These are phyloP conservation scores for Fusarium avenaceum DNA, from an alignment of 2,329 filamentous ascomycete genomes.

Conservation along the genomic window DNA sequence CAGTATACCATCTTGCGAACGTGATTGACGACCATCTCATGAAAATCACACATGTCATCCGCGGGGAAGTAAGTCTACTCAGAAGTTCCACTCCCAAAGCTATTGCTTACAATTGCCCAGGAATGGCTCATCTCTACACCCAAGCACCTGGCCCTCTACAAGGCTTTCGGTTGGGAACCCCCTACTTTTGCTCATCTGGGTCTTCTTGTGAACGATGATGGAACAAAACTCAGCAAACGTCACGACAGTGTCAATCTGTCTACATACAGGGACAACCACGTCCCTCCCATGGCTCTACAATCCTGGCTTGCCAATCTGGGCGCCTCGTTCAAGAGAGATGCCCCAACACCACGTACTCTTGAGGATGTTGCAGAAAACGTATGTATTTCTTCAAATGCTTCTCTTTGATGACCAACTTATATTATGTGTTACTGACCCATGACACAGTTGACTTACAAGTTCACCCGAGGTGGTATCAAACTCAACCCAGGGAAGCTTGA, in stretches of 20 bases:
- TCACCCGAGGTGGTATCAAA: slow-evolving; percentile 90
- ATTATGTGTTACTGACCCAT: slow-evolving; percentile 42
- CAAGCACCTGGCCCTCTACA: slow-evolving; percentile 77
- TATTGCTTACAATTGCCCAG: slow-evolving; percentile 52
- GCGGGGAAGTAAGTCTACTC: slow-evolving; percentile 74
- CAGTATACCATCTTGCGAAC: slow-evolving; percentile 97
- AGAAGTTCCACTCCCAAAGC: not conserved
- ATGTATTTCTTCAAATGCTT: slow-evolving; percentile 45
- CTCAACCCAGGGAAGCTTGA: slow-evolving; percentile 85
- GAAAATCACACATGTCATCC: slow-evolving; percentile 95
- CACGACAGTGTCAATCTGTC: slow-evolving; percentile 67
- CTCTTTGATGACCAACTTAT: not conserved
- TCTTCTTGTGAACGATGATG: slow-evolving; percentile 76
- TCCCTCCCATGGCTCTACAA: slow-evolving; percentile 66
- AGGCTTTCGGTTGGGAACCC: slow-evolving; percentile 80
- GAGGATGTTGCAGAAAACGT: slow-evolving; percentile 78
- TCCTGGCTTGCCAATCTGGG: slow-evolving; percentile 86
- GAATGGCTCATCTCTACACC: slow-evolving; percentile 98
- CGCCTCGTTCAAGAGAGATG: slow-evolving; percentile 51
- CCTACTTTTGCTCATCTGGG: slow-evolving; percentile 86
- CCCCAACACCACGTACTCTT: slow-evolving; percentile 62
- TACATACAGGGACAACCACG: slow-evolving; percentile 62
- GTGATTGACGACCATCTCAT: slow-evolving; percentile 97
- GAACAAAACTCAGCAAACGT: slow-evolving; percentile 88
- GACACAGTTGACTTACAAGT: slow-evolving; percentile 81